A percentile compares a stretch with the other conserved stretches of the same genome.
Conservation (phyloP, 208 protist species). For the Trypanosoma cruzi region DNA sequence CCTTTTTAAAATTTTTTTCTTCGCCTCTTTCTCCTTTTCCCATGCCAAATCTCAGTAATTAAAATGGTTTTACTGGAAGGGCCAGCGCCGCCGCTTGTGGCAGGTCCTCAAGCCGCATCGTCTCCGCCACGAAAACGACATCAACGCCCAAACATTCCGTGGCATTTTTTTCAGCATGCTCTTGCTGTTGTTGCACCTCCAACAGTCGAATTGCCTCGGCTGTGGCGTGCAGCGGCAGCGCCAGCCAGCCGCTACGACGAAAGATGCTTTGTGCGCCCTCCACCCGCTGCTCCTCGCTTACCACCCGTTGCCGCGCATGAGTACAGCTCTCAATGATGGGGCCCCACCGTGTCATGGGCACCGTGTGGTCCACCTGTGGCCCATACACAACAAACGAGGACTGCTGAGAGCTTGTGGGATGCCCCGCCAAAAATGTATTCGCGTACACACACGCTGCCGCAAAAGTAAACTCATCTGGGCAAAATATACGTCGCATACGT, state of each 20-base stretch:
- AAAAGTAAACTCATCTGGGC: conserved; percentile 49
- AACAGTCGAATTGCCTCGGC: conserved; percentile 44
- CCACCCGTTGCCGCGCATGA: conserved; percentile 28
- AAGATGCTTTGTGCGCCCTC: conserved; percentile 43
- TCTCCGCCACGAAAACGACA: conserved; percentile 53
- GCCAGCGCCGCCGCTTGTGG: conserved; percentile 40
- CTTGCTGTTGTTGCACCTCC: conserved; percentile 20
- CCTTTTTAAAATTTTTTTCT: not conserved
- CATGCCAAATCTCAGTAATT: not conserved
- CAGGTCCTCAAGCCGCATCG: conserved; percentile 59
- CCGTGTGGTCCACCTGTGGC: conserved; percentile 43
- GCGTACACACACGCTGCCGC: conserved; percentile 60
- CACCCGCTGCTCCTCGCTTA: conserved; percentile 60
- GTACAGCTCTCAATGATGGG: conserved; percentile 35
- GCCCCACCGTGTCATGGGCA: conserved; percentile 37
- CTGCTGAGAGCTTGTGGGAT: conserved; percentile 13
- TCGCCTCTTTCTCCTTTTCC: not conserved
- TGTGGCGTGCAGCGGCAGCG: conserved; percentile 38
- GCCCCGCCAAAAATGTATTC: conserved; percentile 35
- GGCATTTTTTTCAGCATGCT: not conserved
- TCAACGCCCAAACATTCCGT: conserved; percentile 29
- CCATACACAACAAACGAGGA: conserved; percentile 42
- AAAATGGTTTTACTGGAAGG: conserved; percentile 36
- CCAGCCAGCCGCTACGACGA: conserved; percentile 42
- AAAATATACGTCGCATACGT: conserved; percentile 47